These are phyloP conservation scores for Cryphonectria naterciae DNA, from an alignment of 2,329 filamentous ascomycete genomes.

Conservation along the genomic window DNA sequence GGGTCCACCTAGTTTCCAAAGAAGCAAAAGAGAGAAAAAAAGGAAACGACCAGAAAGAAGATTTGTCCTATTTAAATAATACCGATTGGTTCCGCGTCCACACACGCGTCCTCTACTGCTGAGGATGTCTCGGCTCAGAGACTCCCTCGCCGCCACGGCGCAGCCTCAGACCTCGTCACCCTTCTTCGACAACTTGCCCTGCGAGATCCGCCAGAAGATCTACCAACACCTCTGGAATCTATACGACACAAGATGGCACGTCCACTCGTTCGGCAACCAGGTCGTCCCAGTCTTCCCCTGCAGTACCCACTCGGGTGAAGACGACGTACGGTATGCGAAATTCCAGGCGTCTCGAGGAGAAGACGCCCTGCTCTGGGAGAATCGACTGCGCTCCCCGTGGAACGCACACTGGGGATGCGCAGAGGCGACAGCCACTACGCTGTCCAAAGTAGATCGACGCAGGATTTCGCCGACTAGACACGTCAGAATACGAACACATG, in stretches of 20 bases:
- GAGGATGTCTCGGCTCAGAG: conserved; percentile 38
- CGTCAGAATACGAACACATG: background rate
- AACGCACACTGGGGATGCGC: conserved; percentile 29
- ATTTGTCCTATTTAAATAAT: background rate
- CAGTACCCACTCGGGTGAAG: conserved; percentile 28
- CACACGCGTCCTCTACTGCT: background rate
- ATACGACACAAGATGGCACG: conserved; percentile 32
- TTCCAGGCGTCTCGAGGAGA: conserved; percentile 22
- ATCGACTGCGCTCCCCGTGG: conserved; percentile 23
- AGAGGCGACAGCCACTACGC: conserved; percentile 18
- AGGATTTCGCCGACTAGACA: conserved; percentile 13
- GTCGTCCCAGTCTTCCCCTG: conserved; percentile 30
- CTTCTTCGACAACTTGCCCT: conserved; percentile 37
- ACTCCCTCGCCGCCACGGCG: conserved; percentile 40
- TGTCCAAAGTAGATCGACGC: conserved; percentile 9
- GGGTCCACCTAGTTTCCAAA: background rate
- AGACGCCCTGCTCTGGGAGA: conserved; percentile 24
- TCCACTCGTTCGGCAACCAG: conserved; percentile 21
- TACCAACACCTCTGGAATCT: conserved; percentile 37
- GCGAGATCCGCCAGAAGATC: conserved; percentile 39
- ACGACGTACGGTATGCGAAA: conserved; percentile 23
- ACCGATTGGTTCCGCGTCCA: background rate
- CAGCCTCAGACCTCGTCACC: conserved; percentile 49
- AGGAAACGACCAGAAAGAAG: background rate
- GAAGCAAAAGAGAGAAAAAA: background rate